These are phyloP conservation scores for Colletotrichum spaethianum DNA, from an alignment of 2,329 filamentous ascomycete genomes.

Conservation along the genomic window DNA sequence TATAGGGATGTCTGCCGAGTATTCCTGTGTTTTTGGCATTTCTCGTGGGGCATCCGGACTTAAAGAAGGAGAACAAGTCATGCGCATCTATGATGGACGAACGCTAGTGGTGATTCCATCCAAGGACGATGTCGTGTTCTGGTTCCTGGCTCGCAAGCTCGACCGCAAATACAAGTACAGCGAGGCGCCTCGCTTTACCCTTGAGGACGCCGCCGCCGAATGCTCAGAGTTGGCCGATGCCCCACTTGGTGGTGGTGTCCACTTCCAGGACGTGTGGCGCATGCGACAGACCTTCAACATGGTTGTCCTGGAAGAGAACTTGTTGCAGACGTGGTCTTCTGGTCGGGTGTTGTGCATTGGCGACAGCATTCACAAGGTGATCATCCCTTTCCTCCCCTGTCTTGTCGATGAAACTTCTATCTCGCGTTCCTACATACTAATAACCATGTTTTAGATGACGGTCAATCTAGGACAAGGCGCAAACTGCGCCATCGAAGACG, in stretches of 20 bases:
- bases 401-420: too few species aligned
- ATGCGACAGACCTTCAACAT: constrained; percentile 7
- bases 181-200: constrained; percentile 9
- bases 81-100: background rate
- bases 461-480: constrained; percentile 1
- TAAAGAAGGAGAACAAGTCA: background rate
- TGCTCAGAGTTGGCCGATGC: background rate
- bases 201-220: constrained; percentile 1
- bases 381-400: background rate
- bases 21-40: background rate
- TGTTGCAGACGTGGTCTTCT: background rate
- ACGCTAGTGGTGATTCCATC: constrained; percentile 5
- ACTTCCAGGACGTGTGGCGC: background rate
- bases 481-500: constrained; percentile 1
- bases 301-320: constrained; percentile 2
- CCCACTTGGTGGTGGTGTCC: background rate
- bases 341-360: background rate
- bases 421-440: background rate
- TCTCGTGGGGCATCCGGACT: background rate
- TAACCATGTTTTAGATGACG: background rate
- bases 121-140: constrained; percentile 12
- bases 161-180: constrained; percentile 1
- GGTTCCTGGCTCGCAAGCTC: constrained; percentile 11
- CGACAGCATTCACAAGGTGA: constrained; percentile 3
- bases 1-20: background rate